Percentiles rank a stretch among this genome's conserved stretches.
Conservation (phyloP, 2,329 filamentous ascomycete species). For the Teratosphaeria gauchensis region DNA sequence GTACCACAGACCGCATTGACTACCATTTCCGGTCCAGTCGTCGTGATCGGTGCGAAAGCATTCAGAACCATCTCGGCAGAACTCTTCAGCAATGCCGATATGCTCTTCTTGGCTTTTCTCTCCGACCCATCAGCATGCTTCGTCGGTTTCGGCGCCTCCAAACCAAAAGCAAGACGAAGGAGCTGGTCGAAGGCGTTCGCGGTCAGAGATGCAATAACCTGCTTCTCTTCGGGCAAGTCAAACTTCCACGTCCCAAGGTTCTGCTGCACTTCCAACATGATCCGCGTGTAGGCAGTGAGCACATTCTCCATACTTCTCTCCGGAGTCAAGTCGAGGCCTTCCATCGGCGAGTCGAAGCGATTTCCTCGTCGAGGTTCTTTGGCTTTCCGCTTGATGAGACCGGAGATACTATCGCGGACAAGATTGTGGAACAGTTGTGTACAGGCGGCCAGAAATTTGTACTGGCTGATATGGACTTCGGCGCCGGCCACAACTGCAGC, state of each 20-base stretch:
- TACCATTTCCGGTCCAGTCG: constrained; percentile 6
- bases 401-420: constrained; percentile 63
- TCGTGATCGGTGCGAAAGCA: constrained; percentile 43
- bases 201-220: constrained; percentile 58
- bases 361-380: constrained; percentile 33
- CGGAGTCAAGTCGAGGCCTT: constrained; percentile 57
- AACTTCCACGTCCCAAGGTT: constrained; percentile 83
- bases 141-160: constrained; percentile 50
- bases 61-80: constrained; percentile 69
- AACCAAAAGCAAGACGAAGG: constrained; percentile 62
- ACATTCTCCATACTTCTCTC: constrained; percentile 67
- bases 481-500: constrained; percentile 70
- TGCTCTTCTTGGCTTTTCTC: constrained; percentile 21
- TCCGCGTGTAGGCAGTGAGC: constrained; percentile 61
- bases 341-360: constrained; percentile 37
- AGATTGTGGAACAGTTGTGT: constrained; percentile 65
- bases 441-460: constrained; percentile 66
- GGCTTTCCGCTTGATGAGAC: constrained; percentile 57
- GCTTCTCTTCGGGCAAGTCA: constrained; percentile 55
- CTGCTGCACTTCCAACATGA: constrained; percentile 74
- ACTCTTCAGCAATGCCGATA: constrained; percentile 56
- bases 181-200: constrained; percentile 62
- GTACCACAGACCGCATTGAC: constrained; percentile 9
- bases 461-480: constrained; percentile 67
- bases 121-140: constrained; percentile 12